A percentile compares a stretch with the other conserved stretches of the same genome.
Evolutionary conservation across 306 rosid species (phyloP).

Genomic region (Quercus alba): DNA sequence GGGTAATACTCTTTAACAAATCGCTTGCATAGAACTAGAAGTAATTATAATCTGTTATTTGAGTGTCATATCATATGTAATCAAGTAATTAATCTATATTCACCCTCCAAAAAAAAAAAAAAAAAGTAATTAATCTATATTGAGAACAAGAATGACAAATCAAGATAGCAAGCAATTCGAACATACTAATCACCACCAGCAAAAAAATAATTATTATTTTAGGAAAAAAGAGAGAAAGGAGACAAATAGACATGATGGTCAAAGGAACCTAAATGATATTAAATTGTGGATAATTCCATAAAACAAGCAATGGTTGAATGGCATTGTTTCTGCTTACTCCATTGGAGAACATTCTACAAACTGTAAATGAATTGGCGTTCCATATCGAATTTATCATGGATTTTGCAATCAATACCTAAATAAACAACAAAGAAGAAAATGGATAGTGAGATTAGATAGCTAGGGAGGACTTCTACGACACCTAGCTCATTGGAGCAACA

Average conservation of each 20-base stretch:
- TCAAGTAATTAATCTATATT: too few relatives aligned
- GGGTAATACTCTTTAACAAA: too few relatives aligned
- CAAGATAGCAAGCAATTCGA: too few relatives aligned
- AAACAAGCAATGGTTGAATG: neutral
- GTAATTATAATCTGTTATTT: too few relatives aligned
- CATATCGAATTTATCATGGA: neutral
- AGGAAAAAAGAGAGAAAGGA: neutral
- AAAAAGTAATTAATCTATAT: too few relatives aligned
- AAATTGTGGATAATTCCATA: neutral
- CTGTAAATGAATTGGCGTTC: neutral
- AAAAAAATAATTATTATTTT: neutral
- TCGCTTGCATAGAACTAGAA: too few relatives aligned
- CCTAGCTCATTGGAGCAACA: constrained; percentile 11
- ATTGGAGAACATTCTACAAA: neutral
- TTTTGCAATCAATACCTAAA: neutral
- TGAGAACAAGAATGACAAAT: too few relatives aligned
- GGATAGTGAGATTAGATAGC: neutral
- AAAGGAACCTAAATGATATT: neutral
- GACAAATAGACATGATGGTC: neutral
- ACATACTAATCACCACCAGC: too few relatives aligned
- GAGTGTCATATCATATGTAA: too few relatives aligned
- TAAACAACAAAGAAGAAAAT: neutral
- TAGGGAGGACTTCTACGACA: neutral
- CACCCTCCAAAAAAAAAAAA: too few relatives aligned
- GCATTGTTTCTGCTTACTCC: neutral